Conservation (phyloP, 208 protist genomes). For the Acanthamoeba royreba region DNA sequence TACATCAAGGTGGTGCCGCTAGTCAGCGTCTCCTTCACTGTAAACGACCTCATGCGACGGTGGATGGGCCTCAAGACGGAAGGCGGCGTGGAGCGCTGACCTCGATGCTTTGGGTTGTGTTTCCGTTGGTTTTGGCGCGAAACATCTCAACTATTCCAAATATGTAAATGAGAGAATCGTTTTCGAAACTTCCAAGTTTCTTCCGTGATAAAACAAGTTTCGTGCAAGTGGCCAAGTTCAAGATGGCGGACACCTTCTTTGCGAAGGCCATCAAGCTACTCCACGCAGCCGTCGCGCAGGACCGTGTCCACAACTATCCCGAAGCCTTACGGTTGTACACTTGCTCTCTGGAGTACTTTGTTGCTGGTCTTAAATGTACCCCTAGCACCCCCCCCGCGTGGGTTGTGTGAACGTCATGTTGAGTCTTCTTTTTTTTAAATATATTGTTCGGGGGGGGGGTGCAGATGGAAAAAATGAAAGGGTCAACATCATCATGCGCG, state of each 20-base stretch:
- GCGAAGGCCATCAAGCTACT: not conserved
- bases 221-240: not conserved
- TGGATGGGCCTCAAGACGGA: slow-evolving; percentile 35
- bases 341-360: not conserved
- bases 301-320: not conserved
- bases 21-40: not conserved
- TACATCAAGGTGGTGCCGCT: slow-evolving; percentile 38
- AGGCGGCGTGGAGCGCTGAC: not conserved
- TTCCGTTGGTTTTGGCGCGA: no score
- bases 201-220: not conserved
- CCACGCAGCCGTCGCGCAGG: not conserved
- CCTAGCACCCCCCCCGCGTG: not conserved
- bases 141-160: no score
- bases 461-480: slow-evolving; percentile 18
- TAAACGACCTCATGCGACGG: slow-evolving; percentile 7
- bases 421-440: not conserved
- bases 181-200: no score
- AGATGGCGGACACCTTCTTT: slow-evolving; percentile 13
- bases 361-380: slow-evolving; percentile 30
- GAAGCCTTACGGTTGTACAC: not conserved
- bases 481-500: not conserved
- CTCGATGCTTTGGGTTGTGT: not conserved
- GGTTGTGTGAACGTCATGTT: no score
- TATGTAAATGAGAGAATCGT: no score
- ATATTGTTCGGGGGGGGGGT: not conserved